Base-by-base conservation (phyloP, 768 basidiomycete genomes). In the Tubosaeta brunneosetosa region DNA sequence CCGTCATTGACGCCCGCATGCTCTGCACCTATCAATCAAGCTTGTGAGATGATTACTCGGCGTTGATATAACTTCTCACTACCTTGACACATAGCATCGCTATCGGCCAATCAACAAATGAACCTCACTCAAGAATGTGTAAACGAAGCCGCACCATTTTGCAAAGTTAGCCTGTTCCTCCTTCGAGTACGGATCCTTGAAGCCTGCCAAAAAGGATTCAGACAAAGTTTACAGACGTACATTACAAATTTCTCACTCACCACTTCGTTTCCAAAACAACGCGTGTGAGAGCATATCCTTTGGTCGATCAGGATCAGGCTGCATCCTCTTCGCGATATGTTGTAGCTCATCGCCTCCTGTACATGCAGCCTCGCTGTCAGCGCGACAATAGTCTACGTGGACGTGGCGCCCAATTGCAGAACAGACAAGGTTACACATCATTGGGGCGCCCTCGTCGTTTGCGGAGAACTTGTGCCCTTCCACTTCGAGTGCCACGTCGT, bases 111-210 rank as follows among this genome's bases (percentile, higher is more conserved):
- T n/a, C n/a, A 33, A 10, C 3, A 0, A n/a, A n/a, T n/a, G n/a
- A n/a, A n/a, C n/a, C n/a, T n/a, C n/a, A n/a, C n/a, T n/a, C n/a
- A n/a, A n/a, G n/a, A n/a, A n/a, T n/a, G n/a, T n/a, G n/a, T n/a
- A n/a, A n/a, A 22, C 0, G 8, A 3, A 37, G 52, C 61, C 74
- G 43, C 58, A 79, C 80, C 83, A 84, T 62, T 79, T 77, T 0
- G 69, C 66, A 59, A 83, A 85, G 42, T 75, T 74, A 1, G 70
- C 47, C 57, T 78, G 78, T 47, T 84, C 81, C 37, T 82, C 80
- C 17, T 71, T 72, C 19, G 81, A 75, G 53, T 85, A 84, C 0
- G 83, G 83, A 60, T 85, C 82, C 71, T 77, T 81, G 69, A 84
- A 84, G 9, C 78, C 82, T 83, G 40, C 2, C 13, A 29, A 47